Evolutionary conservation across 2,329 filamentous ascomycete genomes (phyloP).

Genomic region (Penicillium sp.): DNA sequence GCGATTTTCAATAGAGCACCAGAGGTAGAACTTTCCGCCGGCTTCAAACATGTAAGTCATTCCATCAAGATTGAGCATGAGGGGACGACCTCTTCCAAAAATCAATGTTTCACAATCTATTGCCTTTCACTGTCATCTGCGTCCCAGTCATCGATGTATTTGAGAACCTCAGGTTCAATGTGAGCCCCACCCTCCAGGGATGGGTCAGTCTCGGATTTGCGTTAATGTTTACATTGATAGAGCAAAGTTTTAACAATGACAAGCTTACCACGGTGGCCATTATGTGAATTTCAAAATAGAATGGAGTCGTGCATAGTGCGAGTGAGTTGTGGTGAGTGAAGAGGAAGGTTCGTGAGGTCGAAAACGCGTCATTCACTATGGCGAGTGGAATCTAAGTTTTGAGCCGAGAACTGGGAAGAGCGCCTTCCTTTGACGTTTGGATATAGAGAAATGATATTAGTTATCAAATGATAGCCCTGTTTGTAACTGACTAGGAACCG

Average conservation of each 20-base stretch:
- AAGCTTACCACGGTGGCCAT: background rate
- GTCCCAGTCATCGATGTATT: background rate
- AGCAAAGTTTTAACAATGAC: background rate
- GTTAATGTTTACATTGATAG: background rate
- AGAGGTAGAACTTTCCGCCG: background rate
- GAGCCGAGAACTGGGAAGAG: no score
- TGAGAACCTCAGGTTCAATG: background rate
- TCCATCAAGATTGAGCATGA: no score
- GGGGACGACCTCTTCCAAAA: background rate
- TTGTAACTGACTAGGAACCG: no score
- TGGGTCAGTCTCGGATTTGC: background rate
- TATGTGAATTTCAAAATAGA: background rate
- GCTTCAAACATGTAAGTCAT: background rate
- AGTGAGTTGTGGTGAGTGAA: background rate
- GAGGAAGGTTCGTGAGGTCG: background rate
- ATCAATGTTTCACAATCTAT: background rate
- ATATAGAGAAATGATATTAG: no score
- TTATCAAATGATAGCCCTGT: no score
- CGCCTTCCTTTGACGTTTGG: no score
- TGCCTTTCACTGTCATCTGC: background rate
- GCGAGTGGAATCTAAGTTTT: no score
- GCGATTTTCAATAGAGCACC: background rate
- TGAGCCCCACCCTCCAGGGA: background rate
- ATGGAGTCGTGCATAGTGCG: no score
- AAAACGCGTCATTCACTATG: background rate